Base-by-base conservation (phyloP, 2,329 filamentous ascomycete species). In the Alternaria angustiovoidea region DNA sequence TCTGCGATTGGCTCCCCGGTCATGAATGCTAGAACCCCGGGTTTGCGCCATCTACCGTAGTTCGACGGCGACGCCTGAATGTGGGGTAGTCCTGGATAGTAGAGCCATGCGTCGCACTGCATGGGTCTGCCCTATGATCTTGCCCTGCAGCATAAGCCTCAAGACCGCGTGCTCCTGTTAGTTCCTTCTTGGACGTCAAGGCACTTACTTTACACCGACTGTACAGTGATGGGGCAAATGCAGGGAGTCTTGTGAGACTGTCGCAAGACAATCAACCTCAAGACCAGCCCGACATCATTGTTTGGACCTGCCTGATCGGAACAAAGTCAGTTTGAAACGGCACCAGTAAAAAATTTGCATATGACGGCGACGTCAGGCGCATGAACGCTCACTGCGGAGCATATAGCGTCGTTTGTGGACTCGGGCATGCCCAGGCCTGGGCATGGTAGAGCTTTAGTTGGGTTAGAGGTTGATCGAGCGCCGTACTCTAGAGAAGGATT, bases 91-190 rank as follows among this genome's bases (percentile, higher is more conserved):
- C 18, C 41, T 47, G 14, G 38, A 51, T 52, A 49, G 28, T 34
- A 52, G 54, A 57, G 60, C 39, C 54, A 62, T 57, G 56, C 49
- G 62, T 71, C 62, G 59, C 63, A 68, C 62, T 57, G 62, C 64
- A 69, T 66, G 34, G n/a, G 38, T 32, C 49, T 57, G 60, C 60
- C 68, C 62, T 70, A 70, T 70, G 70, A 71, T 66, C 58, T 68
- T 24, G 62, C 36, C 39, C 62, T 67, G 47, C 59, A 69, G 53
- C 41, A 65, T 63, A 52, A 61, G 59, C 48, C 32, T 62, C 47
- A 53, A 57, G 65, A 38, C 62, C 70, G 71, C 70, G 71, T 72
- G 70, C 62, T 65, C 61, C 48, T 51, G 48, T 59, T 61, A 62
- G 55, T 51, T 44, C 55, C 41, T 52, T 59, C 38, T 53, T 60